Conservation (phyloP, 1,284 basidiomycete genomes). For the Ustilago sp. region DNA sequence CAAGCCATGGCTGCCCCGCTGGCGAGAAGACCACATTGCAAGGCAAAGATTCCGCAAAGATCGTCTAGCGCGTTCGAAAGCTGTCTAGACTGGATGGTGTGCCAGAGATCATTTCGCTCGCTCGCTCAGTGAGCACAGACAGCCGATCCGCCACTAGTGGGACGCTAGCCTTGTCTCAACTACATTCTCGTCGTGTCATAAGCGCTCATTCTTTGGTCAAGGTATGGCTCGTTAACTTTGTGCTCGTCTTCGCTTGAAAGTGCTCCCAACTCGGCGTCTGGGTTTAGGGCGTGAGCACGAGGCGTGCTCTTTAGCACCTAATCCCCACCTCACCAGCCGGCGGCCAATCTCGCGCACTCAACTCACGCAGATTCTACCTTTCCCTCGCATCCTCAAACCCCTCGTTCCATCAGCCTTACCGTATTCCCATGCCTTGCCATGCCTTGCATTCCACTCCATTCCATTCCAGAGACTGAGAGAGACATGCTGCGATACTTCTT, state of each 20-base stretch:
- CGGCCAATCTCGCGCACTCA: slow-evolving; percentile 21
- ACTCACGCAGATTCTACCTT: not conserved
- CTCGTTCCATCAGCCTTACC: not conserved
- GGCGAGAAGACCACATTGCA: not conserved
- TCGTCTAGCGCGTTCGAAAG: not conserved
- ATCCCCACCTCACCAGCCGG: not conserved
- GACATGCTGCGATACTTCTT: too few species aligned
- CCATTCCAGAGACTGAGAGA: too few species aligned
- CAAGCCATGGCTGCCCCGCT: not conserved
- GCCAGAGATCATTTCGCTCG: slow-evolving; percentile 1
- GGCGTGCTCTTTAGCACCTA: not conserved
- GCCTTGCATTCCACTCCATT: not conserved
- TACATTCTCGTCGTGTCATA: not conserved
- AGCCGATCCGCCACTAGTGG: not conserved
- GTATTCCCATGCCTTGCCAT: not conserved
- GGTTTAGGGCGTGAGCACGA: slow-evolving; percentile 10
- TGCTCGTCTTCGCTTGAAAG: not conserved
- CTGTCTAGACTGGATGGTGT: not conserved
- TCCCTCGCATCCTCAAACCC: not conserved
- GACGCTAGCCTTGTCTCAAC: not conserved
- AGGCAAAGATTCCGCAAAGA: slow-evolving; percentile 2
- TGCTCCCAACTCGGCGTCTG: slow-evolving; percentile 10
- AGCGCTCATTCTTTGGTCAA: not conserved
- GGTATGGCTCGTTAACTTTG: not conserved
- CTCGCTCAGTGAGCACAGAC: not conserved